phyloP scores from a whole-genome alignment of 257 asterid species.

The Solanum virginianum region DNA sequence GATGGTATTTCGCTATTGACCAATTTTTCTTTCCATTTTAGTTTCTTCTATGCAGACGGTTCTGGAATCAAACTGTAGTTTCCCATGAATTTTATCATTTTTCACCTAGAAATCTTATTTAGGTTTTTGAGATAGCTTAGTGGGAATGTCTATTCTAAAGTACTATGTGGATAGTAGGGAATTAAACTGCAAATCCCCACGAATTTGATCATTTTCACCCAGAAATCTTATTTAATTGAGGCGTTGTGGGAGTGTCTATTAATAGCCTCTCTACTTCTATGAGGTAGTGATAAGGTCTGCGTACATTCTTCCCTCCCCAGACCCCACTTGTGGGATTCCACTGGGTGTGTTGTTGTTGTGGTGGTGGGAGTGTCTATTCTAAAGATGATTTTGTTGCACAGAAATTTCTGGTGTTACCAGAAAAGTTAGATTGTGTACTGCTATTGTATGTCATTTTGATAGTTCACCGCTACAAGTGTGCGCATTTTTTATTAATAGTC shows the following conservation, averaged over 20 bases:
- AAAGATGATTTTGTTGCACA: not conserved
- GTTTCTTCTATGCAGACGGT: not conserved
- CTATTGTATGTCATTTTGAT: not conserved
- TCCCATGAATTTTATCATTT: not conserved
- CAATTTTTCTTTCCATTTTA: not conserved
- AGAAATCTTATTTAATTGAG: not conserved
- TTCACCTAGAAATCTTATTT: not conserved
- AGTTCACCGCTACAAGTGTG: not conserved
- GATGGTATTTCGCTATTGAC: constrained; percentile 52
- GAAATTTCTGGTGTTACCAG: not conserved
- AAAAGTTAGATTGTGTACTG: not conserved
- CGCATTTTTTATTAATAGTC: not conserved
- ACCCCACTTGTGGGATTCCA: no score
- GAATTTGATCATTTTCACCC: not conserved
- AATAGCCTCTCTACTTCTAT: no score
- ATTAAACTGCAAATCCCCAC: not conserved
- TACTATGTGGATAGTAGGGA: not conserved
- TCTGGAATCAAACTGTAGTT: not conserved
- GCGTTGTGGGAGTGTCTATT: not conserved
- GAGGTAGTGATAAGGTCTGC: no score
- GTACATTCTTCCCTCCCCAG: no score
- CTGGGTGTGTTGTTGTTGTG: no score
- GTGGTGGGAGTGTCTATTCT: not conserved
- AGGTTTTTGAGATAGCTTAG: not conserved
- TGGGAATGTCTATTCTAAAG: not conserved